Conservation (phyloP, 208 protist genomes). For the Leishmania martiniquensis region DNA sequence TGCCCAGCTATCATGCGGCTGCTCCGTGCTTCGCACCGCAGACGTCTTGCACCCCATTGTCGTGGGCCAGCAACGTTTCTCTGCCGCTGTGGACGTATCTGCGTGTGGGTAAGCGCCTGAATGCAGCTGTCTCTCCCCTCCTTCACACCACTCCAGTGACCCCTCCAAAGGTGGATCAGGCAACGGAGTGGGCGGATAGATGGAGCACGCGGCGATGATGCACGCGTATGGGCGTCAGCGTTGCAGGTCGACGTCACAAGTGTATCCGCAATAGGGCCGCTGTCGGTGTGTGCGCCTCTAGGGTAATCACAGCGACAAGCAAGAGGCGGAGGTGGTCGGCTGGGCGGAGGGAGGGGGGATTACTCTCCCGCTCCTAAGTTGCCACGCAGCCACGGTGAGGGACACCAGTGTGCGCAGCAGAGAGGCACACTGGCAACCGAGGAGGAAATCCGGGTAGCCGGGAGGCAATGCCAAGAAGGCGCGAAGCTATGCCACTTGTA, state of each 20-base stretch:
- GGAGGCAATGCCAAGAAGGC: too few species aligned
- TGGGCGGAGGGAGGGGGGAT: too few species aligned
- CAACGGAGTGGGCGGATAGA: neutral
- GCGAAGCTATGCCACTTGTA: neutral
- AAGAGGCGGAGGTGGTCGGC: too few species aligned
- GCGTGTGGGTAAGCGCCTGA: neutral
- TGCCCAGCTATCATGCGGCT: neutral
- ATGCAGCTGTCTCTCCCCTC: neutral
- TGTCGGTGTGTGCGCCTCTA: neutral
- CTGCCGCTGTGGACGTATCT: too few species aligned
- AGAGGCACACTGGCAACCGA: too few species aligned
- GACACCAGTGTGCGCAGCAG: too few species aligned
- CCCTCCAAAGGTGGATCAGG: neutral
- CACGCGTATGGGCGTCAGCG: neutral
- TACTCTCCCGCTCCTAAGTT: too few species aligned
- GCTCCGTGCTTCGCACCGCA: constrained; percentile 6
- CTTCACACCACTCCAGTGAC: neutral
- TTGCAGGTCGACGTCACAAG: neutral
- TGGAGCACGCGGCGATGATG: neutral
- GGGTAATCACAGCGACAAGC: neutral
- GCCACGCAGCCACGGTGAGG: too few species aligned
- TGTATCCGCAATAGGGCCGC: neutral
- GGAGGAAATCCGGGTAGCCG: too few species aligned
- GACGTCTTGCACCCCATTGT: constrained; percentile 43
- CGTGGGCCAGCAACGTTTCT: neutral